Conservation (phyloP, 306 rosid genomes). For the Sphenostylis stenocarpa region DNA sequence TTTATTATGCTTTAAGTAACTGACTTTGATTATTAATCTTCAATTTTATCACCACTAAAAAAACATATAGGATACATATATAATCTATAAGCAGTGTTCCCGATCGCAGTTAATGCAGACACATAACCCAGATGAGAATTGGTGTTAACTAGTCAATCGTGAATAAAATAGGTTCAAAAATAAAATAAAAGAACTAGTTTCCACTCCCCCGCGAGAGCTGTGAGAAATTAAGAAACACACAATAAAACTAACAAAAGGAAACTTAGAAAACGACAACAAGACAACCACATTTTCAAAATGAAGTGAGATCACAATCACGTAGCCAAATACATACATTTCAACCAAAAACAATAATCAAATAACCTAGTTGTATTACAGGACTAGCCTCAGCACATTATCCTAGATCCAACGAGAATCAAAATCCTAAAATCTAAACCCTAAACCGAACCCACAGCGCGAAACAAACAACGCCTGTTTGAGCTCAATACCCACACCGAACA, state of each 20-base stretch:
- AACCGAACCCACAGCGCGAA: conserved; percentile 17
- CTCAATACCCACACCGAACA: background rate
- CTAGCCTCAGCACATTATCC: conserved; percentile 21
- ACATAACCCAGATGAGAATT: background rate
- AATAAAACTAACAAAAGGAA: background rate
- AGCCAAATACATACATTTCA: background rate
- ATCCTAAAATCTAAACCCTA: conserved; percentile 57
- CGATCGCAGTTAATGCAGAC: conserved; percentile 11
- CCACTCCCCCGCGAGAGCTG: background rate
- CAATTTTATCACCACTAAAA: background rate
- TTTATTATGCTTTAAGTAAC: background rate
- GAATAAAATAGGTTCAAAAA: background rate
- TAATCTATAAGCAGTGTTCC: conserved; percentile 9
- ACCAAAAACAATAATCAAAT: background rate
- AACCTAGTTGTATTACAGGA: background rate
- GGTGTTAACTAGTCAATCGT: conserved; percentile 19
- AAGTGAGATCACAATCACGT: conserved; percentile 18
- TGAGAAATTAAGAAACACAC: background rate
- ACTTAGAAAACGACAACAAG: conserved; percentile 5
- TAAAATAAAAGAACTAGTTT: background rate
- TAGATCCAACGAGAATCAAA: conserved; percentile 32
- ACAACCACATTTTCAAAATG: background rate
- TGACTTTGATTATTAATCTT: background rate
- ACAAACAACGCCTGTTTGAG: conserved; percentile 27
- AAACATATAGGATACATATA: background rate